Evolutionary conservation across 2,329 filamentous ascomycete genomes (phyloP), one percentile per base, ranked within the genome.

Genomic region (Talaromyces albobiverticillius): DNA sequence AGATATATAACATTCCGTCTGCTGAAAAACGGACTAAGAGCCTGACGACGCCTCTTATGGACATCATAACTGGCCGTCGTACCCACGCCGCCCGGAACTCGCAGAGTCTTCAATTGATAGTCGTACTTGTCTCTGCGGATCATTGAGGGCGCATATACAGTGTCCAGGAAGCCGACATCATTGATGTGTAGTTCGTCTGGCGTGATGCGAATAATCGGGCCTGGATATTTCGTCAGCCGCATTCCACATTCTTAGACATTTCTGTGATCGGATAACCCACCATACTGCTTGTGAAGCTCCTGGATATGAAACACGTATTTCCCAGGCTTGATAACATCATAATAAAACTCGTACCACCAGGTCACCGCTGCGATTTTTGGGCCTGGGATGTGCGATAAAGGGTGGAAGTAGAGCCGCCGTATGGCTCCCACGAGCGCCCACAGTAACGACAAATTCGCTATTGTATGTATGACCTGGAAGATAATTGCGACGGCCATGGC

Each of bases 221-320:
- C 64, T 65, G 51, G 55, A 60, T 53, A 57, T 20, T n/a, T n/a
- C n/a, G n/a, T n/a, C n/a, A n/a, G n/a, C n/a, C n/a, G n/a, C n/a
- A n/a, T n/a, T n/a, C n/a, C n/a, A 14, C 55, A 55, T 56, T 53
- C 13, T 25, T 4, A 42, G 14, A 31, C 22, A 26, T 2, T 23
- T 11, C 53, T 55, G 47, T 54, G 55, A 53, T 55, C 53, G 56
- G n/a, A n/a, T 36, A n/a, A 46, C 55, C 20, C 60, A 71, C 70
- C 71, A 57, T 73, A 73, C 63, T 62, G 41, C 46, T 63, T 56
- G 54, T 72, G 71, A 46, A 71, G 59, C 40, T 68, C 59, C 22
- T 65, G 53, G 18, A 73, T 66, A 52, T 71, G 61, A 53, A 64
- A 70, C 23, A 67, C 61, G 56, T 67, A 72, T 52, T 59, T 57